A percentile compares a stretch with the other conserved stretches of the same genome.
Conservation (phyloP, 805 yeast genomes). For the Sungouiozyma intestinalis region DNA sequence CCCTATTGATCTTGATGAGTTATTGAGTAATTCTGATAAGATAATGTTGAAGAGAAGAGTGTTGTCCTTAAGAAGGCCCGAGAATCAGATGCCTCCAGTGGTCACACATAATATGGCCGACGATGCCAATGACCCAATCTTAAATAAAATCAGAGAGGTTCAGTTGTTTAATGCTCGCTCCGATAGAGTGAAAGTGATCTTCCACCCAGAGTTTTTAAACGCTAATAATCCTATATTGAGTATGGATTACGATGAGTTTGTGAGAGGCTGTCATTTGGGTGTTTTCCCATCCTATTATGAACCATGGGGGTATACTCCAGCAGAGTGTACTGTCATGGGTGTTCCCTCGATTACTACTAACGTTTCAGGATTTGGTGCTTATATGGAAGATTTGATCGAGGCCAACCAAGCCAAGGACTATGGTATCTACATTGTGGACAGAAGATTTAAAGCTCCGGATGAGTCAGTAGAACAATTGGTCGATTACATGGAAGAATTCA, state of each 20-base stretch:
- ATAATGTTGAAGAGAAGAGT: constrained; percentile 87
- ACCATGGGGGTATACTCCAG: constrained; percentile 99
- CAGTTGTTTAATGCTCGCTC: constrained; percentile 80
- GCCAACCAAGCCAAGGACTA: constrained; percentile 72
- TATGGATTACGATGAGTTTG: constrained; percentile 93
- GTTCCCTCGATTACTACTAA: constrained; percentile 98
- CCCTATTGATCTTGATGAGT: constrained; percentile 66
- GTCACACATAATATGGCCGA: constrained; percentile 96
- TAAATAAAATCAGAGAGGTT: constrained; percentile 85
- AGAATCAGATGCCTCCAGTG: constrained; percentile 79
- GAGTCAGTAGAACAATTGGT: constrained; percentile 87
- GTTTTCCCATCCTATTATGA: constrained; percentile 97
- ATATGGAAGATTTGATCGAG: constrained; percentile 95
- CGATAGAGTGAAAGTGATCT: constrained; percentile 88
- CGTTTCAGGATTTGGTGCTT: constrained; percentile 93
- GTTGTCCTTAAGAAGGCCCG: constrained; percentile 69
- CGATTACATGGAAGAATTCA: constrained; percentile 81
- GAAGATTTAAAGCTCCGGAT: constrained; percentile 85
- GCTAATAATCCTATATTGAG: constrained; percentile 91
- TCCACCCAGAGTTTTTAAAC: constrained; percentile 95
- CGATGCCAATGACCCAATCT: constrained; percentile 81
- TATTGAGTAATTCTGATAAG: constrained; percentile 79
- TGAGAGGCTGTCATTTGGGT: constrained; percentile 95
- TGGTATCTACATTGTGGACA: constrained; percentile 93
- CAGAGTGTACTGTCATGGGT: constrained; percentile 99